Percentiles rank a stretch among this genome's conserved stretches.
These are phyloP conservation scores for Eleusine indica DNA, from an alignment of 176 grass and related monocot genomes.

Conservation along the genomic window DNA sequence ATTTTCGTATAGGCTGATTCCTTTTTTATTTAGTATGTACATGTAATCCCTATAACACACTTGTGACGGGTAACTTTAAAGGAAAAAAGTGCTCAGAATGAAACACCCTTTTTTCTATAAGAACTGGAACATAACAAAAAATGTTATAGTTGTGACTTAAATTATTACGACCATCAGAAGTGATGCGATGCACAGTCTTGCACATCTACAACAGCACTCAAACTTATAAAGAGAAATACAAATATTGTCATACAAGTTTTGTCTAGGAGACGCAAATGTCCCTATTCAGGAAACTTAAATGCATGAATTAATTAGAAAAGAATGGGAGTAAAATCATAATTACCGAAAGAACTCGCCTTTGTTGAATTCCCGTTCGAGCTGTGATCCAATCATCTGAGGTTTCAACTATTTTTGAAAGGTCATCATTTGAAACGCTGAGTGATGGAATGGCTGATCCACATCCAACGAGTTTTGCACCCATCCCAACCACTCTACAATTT, in stretches of 20 bases:
- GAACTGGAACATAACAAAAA: slow-evolving; percentile 4
- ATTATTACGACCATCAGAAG: slow-evolving; percentile 1
- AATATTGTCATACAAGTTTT: background rate
- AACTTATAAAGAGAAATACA: slow-evolving; percentile 1
- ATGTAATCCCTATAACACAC: background rate
- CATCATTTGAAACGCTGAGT: slow-evolving; percentile 73
- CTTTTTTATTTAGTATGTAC: too few relatives aligned
- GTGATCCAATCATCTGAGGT: slow-evolving; percentile 97
- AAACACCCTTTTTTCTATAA: background rate
- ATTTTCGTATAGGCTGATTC: background rate
- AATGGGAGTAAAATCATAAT: background rate
- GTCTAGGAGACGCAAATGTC: background rate
- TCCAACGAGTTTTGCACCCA: slow-evolving; percentile 85
- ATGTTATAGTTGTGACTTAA: background rate
- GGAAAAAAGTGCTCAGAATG: background rate
- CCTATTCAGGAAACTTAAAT: background rate
- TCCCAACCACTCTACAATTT: slow-evolving; percentile 64
- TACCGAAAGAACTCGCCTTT: slow-evolving; percentile 88
- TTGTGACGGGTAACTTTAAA: background rate
- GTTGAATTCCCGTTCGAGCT: slow-evolving; percentile 87
- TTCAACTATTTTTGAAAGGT: slow-evolving; percentile 89
- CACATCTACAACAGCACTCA: background rate
- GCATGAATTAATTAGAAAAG: background rate
- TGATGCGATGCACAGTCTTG: background rate
- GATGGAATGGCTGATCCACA: slow-evolving; percentile 73